Percentiles rank a stretch among this genome's conserved stretches.
These are phyloP conservation scores for Phytopythium delawarense DNA, from an alignment of 352 stramenopile species.

Conservation along the genomic window DNA sequence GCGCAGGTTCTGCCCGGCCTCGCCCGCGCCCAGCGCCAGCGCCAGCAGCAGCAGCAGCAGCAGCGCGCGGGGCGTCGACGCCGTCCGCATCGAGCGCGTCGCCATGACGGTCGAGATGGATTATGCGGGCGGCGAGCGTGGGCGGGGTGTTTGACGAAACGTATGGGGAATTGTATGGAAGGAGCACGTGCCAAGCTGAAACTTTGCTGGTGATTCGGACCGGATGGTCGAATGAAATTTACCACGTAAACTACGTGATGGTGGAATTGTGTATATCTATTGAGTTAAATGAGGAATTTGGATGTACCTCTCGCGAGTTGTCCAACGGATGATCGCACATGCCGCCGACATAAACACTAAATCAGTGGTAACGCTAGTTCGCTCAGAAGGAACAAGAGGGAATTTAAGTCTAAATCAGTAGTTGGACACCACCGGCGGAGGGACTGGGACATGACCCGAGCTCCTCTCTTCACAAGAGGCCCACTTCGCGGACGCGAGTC, in stretches of 20 bases:
- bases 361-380: too few species aligned
- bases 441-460: not conserved
- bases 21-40: slow-evolving; percentile 15
- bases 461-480: not conserved
- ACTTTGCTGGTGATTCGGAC: not conserved
- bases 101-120: not conserved
- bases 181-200: not conserved
- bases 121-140: not conserved
- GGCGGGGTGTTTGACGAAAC: not conserved
- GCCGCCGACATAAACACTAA: too few species aligned
- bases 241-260: not conserved
- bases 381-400: not conserved
- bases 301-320: too few species aligned
- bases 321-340: too few species aligned
- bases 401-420: not conserved
- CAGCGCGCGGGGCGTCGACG: slow-evolving; percentile 14
- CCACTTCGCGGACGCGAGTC: not conserved
- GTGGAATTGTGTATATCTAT: not conserved
- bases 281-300: not conserved
- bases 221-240: not conserved
- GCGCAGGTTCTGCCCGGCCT: slow-evolving; percentile 46
- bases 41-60: slow-evolving; percentile 17
- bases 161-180: not conserved
- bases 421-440: not conserved
- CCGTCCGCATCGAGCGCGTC: not conserved